Base-by-base conservation (phyloP, 2,329 filamentous ascomycete species). In the Remersonia thermophila region DNA sequence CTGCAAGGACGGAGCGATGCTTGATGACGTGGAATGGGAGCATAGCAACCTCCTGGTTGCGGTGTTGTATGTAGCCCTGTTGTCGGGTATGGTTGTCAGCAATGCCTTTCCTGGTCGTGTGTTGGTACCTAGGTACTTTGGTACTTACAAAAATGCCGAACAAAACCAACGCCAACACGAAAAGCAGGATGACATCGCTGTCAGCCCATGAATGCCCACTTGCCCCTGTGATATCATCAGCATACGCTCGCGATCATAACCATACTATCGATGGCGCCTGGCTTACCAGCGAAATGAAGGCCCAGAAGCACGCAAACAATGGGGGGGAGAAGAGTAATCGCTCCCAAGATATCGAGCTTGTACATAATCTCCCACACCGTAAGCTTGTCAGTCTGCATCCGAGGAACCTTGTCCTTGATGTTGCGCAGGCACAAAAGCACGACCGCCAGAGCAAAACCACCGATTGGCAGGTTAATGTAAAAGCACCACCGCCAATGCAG, bases 241-340 rank as follows among this genome's bases (percentile, higher is more conserved):
- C 13, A 10, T 15, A n/a, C 25, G 26, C 7, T 47, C 49, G 50
- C 7, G 48, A 30, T 27, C 50, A 47, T n/a, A n/a, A n/a, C n/a
- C n/a, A n/a, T n/a, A n/a, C n/a, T n/a, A n/a, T n/a, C n/a, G n/a
- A n/a, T n/a, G n/a, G n/a, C n/a, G n/a, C n/a, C n/a, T 9, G 37
- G 39, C 3, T 33, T 38, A 28, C 57, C 59, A 36, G 58, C 59
- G 61, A 61, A 67, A 38, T 65, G 59, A 10, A 68, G 53, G 8
- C 62, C 63, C n/a, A 68, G 49, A 3, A 67, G 47, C 11, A 66
- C 55, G 43, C 61, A 65, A 26, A 63, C 50, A 14, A 64, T 57
- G 11, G 56, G 35, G 7, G 48, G 42, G n/a, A 44, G 12, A 23
- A 35, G 33, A 12, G 14, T 10, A 15, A 30, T 15, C 5, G 27